A percentile compares a stretch with the other conserved stretches of the same genome.
These are phyloP conservation scores for Berberis thunbergii DNA, from an alignment of 164 flowering plant species.

Conservation along the genomic window DNA sequence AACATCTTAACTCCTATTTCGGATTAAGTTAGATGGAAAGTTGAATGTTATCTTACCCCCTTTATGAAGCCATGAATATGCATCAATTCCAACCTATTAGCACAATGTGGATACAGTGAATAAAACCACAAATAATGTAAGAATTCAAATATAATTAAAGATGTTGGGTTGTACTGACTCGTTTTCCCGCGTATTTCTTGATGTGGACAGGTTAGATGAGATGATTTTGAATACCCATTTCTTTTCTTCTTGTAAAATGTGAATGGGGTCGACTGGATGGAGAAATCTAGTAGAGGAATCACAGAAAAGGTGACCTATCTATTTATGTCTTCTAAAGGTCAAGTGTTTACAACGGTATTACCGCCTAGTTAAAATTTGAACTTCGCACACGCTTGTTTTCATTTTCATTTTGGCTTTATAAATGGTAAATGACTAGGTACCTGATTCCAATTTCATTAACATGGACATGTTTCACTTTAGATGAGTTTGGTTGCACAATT, in stretches of 20 bases:
- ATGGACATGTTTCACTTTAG: too few species aligned
- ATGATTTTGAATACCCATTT: conserved; percentile 80
- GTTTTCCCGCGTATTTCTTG: conserved; percentile 62
- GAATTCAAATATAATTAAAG: not conserved
- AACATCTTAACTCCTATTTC: too few species aligned
- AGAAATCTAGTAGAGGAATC: too few species aligned
- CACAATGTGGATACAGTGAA: not conserved
- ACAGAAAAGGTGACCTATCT: too few species aligned
- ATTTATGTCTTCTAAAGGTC: too few species aligned
- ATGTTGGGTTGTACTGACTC: conserved; percentile 25
- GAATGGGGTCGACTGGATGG: not conserved
- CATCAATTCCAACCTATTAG: conserved; percentile 79
- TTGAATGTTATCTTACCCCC: conserved; percentile 42
- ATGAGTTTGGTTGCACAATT: too few species aligned
- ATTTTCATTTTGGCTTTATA: too few species aligned
- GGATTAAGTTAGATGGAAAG: not conserved
- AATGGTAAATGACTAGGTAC: too few species aligned
- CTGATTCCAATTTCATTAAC: too few species aligned
- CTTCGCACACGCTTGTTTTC: too few species aligned
- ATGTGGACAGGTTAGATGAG: conserved; percentile 59
- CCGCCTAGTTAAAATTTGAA: too few species aligned
- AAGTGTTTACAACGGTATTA: too few species aligned
- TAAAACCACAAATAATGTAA: not conserved
- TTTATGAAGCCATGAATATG: conserved; percentile 91
- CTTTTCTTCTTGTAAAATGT: not conserved